Conservation (phyloP, 768 basidiomycete genomes). For the Boletus tylopilopsis region DNA sequence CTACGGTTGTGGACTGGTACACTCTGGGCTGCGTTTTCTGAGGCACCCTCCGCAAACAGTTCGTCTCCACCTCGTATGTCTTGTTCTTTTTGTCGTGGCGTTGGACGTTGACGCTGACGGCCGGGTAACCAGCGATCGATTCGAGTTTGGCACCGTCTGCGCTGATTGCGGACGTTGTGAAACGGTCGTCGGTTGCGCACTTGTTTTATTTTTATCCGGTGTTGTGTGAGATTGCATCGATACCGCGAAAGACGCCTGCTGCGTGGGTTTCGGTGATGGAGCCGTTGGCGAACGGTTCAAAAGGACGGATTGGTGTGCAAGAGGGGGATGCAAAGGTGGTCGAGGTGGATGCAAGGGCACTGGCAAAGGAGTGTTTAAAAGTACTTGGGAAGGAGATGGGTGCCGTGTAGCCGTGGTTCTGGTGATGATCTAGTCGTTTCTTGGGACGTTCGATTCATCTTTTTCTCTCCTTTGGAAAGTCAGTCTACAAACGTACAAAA, state of each 20-base stretch:
- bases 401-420: constrained; percentile 20
- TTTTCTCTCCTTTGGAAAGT: too few relatives aligned
- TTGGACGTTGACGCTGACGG: neutral
- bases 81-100: neutral
- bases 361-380: constrained; percentile 66
- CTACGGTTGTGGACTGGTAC: constrained; percentile 73
- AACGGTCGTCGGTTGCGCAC: constrained; percentile 75
- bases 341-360: constrained; percentile 60
- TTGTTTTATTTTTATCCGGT: constrained; percentile 85
- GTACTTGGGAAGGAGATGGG: constrained; percentile 77
- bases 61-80: constrained; percentile 55
- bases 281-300: constrained; percentile 4
- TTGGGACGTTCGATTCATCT: neutral
- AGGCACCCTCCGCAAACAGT: constrained; percentile 55
- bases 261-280: constrained; percentile 49
- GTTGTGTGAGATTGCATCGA: constrained; percentile 74
- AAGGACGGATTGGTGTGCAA: constrained; percentile 20
- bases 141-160: constrained; percentile 43
- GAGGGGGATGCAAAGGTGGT: constrained; percentile 26
- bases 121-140: constrained; percentile 38
- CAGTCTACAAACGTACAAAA: too few relatives aligned
- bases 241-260: constrained; percentile 62
- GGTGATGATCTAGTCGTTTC: neutral
- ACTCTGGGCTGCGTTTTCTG: constrained; percentile 71
- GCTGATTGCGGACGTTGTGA: constrained; percentile 66